These are phyloP conservation scores for Mycena belliarum DNA, from an alignment of 768 basidiomycete species.

Conservation along the genomic window DNA sequence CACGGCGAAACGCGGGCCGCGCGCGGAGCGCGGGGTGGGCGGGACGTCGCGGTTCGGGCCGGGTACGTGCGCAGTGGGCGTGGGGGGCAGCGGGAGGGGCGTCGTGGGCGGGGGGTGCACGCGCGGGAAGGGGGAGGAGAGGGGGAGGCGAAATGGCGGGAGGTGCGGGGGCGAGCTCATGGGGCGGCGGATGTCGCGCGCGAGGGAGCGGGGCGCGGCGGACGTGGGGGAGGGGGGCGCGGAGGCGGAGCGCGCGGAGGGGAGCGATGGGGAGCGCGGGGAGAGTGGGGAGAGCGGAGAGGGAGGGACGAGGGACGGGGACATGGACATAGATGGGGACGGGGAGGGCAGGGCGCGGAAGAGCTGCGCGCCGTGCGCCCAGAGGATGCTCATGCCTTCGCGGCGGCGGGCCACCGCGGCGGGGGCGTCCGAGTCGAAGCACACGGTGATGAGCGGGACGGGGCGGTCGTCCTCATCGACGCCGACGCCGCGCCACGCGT, in stretches of 20 bases:
- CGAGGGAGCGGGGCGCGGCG: no score
- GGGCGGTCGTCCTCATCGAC: background rate
- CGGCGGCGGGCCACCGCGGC: no score
- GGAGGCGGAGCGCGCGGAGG: no score
- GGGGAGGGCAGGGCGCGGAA: constrained; percentile 6
- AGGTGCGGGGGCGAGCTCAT: no score
- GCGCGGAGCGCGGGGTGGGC: background rate
- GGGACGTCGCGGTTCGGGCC: no score
- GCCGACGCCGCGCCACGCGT: background rate
- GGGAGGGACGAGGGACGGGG: background rate
- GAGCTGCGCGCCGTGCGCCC: constrained; percentile 3
- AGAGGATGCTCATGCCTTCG: constrained; percentile 3
- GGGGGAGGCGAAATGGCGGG: no score
- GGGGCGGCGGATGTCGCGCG: no score
- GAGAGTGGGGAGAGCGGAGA: background rate
- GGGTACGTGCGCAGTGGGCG: no score
- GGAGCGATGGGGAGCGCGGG: background rate
- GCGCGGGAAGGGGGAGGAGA: no score
- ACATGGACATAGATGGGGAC: background rate
- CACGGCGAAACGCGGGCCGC: background rate
- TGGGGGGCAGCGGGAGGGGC: no score
- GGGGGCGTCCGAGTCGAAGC: background rate
- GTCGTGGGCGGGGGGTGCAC: no score
- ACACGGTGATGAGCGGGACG: constrained; percentile 1
- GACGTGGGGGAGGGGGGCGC: no score